phyloP scores from a whole-genome alignment of 169 alveolate genomes.

The Plasmodium chabaudi region DNA sequence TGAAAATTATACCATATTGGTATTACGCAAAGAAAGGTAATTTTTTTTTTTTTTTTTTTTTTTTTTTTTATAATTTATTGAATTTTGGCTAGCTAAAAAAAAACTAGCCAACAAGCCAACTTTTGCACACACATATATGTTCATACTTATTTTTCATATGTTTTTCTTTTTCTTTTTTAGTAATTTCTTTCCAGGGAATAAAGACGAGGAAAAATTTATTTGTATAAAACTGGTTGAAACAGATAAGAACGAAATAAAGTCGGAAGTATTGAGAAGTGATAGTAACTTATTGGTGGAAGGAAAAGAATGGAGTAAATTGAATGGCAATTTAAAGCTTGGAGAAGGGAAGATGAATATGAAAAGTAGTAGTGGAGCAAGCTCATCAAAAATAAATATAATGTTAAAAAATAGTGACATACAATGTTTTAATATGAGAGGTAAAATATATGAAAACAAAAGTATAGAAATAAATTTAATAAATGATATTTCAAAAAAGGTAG shows the following conservation, averaged over 20 bases:
- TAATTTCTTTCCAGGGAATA: constrained; percentile 8
- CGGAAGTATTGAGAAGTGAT: not conserved
- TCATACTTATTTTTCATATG: not conserved
- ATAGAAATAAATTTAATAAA: constrained; percentile 57
- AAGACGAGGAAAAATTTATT: constrained; percentile 43
- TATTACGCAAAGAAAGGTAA: constrained; percentile 33
- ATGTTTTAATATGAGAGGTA: constrained; percentile 56
- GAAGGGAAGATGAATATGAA: constrained; percentile 1
- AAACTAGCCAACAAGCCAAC: not conserved
- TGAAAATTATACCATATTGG: constrained; percentile 30
- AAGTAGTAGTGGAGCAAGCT: not conserved
- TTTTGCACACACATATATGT: not conserved
- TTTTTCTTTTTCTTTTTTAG: constrained; percentile 8
- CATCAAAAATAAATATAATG: constrained; percentile 42
- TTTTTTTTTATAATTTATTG: not conserved
- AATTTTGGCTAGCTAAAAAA: not conserved
- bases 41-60: constrained; percentile 14
- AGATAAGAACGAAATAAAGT: not conserved
- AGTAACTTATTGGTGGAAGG: constrained; percentile 9
- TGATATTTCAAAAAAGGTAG: constrained; percentile 25
- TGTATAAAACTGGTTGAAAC: constrained; percentile 48
- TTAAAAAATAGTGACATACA: constrained; percentile 53
- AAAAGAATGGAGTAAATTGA: constrained; percentile 20
- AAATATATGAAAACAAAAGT: constrained; percentile 52
- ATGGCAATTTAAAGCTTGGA: not conserved